Base-by-base conservation (phyloP, 1,284 basidiomycete genomes). In the Ustilago nuda region DNA sequence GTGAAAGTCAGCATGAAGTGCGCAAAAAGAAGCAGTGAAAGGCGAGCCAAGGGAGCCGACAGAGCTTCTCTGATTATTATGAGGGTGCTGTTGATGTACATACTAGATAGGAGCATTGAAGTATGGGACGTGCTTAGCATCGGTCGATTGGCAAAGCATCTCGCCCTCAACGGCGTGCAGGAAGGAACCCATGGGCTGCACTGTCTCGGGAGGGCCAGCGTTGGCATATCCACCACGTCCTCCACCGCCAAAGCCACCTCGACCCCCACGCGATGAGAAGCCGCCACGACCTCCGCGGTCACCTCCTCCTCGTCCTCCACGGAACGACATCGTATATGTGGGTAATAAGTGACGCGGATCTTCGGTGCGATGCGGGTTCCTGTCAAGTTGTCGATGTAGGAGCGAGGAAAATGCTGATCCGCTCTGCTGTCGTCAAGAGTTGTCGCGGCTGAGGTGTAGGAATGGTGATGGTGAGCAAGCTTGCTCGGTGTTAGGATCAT, bases 21-120 rank as follows among this genome's bases (percentile, higher is more conserved):
- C n/a, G n/a, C n/a, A 19, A 19, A 7, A 45, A 45, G n/a, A 19
- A 9, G n/a, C n/a, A 7, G 5, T 8, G 7, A 11, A 19, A 37
- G 5, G 36, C 13, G 3, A 7, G 1, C n/a, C n/a, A 45, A 27
- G 23, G 43, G 13, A 41, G 5, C 43, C n/a, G 17, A 19, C 17
- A 3, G n/a, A 1, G n/a, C 11, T 45, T 6, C 43, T n/a, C 43
- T 19, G 1, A 45, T 1, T 0, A 45, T 19, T 1, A 11, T 6
- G n/a, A 8, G 4, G 43, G 19, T 45, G 43, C 43, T 15, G 17
- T 45, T 19, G 4, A 19, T n/a, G n/a, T 50, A 78, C 82, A 50
- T 72, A 84, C 80, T 98, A 99, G 86, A 99, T 97, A 61, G 97
- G 96, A 0, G 97, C 96, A 87, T 99, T 99, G 89, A 99, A 99